phyloP scores from a whole-genome alignment of 176 grass and related monocot genomes.

The Triticum dicoccoides region DNA sequence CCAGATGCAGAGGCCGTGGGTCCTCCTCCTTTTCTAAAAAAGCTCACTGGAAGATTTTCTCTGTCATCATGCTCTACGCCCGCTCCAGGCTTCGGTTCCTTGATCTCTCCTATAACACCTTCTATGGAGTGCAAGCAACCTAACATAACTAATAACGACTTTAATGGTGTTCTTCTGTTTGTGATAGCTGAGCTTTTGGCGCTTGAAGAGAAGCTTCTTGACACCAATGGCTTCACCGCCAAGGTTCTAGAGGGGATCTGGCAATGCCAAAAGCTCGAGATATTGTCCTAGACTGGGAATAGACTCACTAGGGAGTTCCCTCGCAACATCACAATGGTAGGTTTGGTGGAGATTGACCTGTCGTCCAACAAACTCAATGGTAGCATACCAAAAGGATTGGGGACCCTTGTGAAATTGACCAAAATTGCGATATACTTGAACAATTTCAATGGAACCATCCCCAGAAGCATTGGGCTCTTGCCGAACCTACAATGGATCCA shows the following conservation, averaged over 20 bases:
- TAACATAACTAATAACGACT: too few relatives aligned
- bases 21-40: too few relatives aligned
- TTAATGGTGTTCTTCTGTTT: too few relatives aligned
- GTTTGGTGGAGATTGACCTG: constrained; percentile 38
- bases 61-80: too few relatives aligned
- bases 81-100: too few relatives aligned
- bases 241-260: constrained; percentile 47
- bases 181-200: too few relatives aligned
- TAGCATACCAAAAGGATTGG: constrained; percentile 31
- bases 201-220: too few relatives aligned
- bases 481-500: constrained; percentile 13
- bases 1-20: too few relatives aligned
- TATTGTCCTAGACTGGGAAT: constrained; percentile 5
- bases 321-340: background rate
- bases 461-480: constrained; percentile 40
- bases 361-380: constrained; percentile 49
- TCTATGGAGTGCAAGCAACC: too few relatives aligned
- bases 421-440: constrained; percentile 40
- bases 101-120: too few relatives aligned
- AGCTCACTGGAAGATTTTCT: too few relatives aligned
- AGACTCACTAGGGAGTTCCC: constrained; percentile 18
- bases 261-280: constrained; percentile 29
- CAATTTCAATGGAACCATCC: constrained; percentile 42
- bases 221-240: background rate
- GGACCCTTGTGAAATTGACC: constrained; percentile 24